Conservation (phyloP, 768 basidiomycete species). For the Leucosporidium creatinivorum region DNA sequence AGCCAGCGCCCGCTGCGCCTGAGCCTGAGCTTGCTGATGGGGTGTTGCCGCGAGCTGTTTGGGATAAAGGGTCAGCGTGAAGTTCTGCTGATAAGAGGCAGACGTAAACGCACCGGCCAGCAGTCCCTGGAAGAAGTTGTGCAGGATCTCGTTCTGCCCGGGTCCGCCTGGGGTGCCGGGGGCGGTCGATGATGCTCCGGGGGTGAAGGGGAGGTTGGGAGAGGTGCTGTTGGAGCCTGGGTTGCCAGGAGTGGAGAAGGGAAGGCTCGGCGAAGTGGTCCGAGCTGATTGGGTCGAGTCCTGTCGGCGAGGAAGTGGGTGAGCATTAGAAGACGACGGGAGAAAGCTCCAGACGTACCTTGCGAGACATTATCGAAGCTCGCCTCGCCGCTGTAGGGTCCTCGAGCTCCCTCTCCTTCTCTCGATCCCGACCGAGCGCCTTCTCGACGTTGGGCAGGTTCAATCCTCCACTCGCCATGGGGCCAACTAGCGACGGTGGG, state of each 20-base stretch:
- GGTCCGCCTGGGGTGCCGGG: neutral
- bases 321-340: neutral
- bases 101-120: neutral
- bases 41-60: no score
- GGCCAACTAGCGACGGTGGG: conserved; percentile 71
- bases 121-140: conserved; percentile 31
- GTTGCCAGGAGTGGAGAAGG: conserved; percentile 1
- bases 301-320: no score
- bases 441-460: conserved; percentile 79
- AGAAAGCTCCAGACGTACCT: conserved; percentile 5
- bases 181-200: neutral
- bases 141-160: conserved; percentile 28
- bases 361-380: conserved; percentile 7
- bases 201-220: neutral
- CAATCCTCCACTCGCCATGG: conserved; percentile 79
- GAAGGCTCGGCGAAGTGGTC: neutral
- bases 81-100: no score
- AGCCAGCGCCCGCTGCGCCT: no score
- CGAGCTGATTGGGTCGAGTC: neutral
- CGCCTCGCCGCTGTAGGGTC: neutral
- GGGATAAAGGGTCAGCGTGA: no score
- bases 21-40: no score
- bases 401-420: neutral
- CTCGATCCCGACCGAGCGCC: conserved; percentile 44
- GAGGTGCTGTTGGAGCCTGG: neutral